These are phyloP conservation scores for Drechmeria coniospora DNA, from an alignment of 2,329 filamentous ascomycete species.

Conservation along the genomic window DNA sequence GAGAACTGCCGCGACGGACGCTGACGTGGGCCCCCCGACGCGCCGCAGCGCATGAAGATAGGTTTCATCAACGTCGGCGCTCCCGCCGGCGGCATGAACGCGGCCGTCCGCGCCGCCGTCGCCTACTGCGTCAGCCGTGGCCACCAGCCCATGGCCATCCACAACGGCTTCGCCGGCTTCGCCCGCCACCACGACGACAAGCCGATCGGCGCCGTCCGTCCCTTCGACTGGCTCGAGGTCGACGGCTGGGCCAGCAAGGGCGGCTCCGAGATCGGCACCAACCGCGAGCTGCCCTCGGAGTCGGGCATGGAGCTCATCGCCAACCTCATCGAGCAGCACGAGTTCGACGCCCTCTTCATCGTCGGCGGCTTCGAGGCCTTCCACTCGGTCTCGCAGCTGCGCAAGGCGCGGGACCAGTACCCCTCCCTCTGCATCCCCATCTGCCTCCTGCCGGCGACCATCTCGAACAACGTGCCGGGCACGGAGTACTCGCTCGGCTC, in stretches of 20 bases:
- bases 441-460: constrained; percentile 82
- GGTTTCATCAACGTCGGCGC: constrained; percentile 96
- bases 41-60: constrained; percentile 62
- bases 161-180: constrained; percentile 93
- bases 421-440: constrained; percentile 86
- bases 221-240: constrained; percentile 84
- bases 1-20: too few relatives aligned
- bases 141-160: constrained; percentile 83
- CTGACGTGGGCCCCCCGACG: constrained; percentile 13
- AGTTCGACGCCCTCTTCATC: constrained; percentile 82
- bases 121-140: constrained; percentile 84
- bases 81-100: constrained; percentile 95
- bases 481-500: constrained; percentile 95
- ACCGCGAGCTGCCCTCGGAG: constrained; percentile 79
- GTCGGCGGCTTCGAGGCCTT: constrained; percentile 95
- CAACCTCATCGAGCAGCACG: constrained; percentile 68
- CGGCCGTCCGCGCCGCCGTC: constrained; percentile 81
- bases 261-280: constrained; percentile 94
- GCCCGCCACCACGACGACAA: constrained; percentile 77
- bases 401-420: constrained; percentile 63
- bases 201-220: constrained; percentile 67
- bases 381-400: constrained; percentile 76
- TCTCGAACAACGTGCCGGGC: constrained; percentile 96
- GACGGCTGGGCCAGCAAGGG: constrained; percentile 93
- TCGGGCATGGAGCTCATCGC: constrained; percentile 72